These are phyloP conservation scores for Mangifera indica DNA, from an alignment of 345 rosid genomes.

Conservation along the genomic window DNA sequence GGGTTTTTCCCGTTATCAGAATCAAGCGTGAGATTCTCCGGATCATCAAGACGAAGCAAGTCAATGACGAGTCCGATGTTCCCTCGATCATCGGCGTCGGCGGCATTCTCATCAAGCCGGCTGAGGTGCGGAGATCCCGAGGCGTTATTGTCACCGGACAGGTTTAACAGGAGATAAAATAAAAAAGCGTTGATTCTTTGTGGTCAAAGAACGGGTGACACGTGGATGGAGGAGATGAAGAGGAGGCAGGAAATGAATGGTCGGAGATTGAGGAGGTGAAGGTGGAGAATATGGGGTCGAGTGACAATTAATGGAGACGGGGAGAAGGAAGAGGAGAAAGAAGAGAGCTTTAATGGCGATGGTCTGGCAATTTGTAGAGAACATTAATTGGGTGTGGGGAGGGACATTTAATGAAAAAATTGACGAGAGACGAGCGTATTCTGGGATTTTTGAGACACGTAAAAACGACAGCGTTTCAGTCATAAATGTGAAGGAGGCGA, in stretches of 20 bases:
- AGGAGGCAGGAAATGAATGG: constrained; percentile 20
- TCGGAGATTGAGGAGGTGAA: constrained; percentile 23
- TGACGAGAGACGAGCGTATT: constrained; percentile 34
- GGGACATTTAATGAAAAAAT: constrained; percentile 56
- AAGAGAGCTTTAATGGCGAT: constrained; percentile 26
- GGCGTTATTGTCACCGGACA: constrained; percentile 91
- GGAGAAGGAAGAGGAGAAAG: constrained; percentile 23
- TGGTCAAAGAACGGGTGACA: constrained; percentile 24
- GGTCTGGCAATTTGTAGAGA: constrained; percentile 19
- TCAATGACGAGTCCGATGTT: constrained; percentile 87
- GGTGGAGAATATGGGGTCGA: constrained; percentile 22
- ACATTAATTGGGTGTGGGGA: constrained; percentile 52
- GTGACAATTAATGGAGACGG: constrained; percentile 25
- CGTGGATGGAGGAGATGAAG: constrained; percentile 54
- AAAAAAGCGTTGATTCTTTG: neutral
- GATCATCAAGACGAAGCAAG: constrained; percentile 62
- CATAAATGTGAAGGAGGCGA: neutral
- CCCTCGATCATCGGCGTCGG: constrained; percentile 37
- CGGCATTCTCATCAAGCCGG: constrained; percentile 76
- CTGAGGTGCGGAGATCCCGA: constrained; percentile 96
- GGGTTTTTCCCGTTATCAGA: constrained; percentile 74
- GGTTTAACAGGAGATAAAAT: constrained; percentile 53
- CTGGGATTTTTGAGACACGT: neutral
- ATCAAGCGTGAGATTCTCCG: constrained; percentile 48
- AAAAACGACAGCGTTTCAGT: neutral